A percentile compares a stretch with the other conserved stretches of the same genome.
Conservation (phyloP, 768 basidiomycete genomes). For the Termitomyces bulborhizus region DNA sequence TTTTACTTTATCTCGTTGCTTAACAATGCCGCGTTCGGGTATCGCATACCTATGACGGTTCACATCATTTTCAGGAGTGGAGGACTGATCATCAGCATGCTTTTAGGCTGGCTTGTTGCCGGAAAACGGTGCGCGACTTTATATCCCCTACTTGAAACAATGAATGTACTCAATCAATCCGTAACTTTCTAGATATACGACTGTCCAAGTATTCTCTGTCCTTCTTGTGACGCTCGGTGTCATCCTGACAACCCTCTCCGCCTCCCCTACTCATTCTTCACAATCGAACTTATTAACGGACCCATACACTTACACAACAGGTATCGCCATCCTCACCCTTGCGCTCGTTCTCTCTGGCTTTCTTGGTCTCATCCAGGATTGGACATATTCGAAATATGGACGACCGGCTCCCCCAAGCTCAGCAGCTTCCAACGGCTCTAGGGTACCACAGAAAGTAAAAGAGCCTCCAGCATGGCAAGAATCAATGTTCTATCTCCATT, state of each 20-base stretch:
- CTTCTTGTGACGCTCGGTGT: constrained; percentile 79
- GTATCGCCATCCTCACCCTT: constrained; percentile 66
- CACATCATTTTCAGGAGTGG: constrained; percentile 94
- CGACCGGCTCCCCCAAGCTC: constrained; percentile 16
- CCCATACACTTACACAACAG: constrained; percentile 50
- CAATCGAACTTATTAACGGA: constrained; percentile 13
- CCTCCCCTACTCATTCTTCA: constrained; percentile 31
- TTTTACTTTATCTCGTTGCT: constrained; percentile 76
- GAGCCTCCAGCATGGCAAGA: constrained; percentile 62
- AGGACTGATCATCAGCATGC: constrained; percentile 78
- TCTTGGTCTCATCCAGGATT: constrained; percentile 82
- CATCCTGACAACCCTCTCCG: constrained; percentile 74
- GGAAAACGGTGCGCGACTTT: constrained; percentile 48
- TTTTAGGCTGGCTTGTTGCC: constrained; percentile 65
- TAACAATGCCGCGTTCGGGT: constrained; percentile 90
- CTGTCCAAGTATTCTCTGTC: constrained; percentile 65
- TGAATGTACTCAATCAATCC: background rate
- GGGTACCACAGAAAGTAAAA: background rate
- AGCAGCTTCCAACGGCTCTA: background rate
- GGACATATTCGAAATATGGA: constrained; percentile 52
- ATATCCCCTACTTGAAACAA: no score
- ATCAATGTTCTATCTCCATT: constrained; percentile 88
- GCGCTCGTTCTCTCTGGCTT: constrained; percentile 79
- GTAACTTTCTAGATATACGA: constrained; percentile 46
- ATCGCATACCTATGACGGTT: constrained; percentile 81